These are phyloP conservation scores for Orbilia blumenaviensis DNA, from an alignment of 2,329 filamentous ascomycete species.

Conservation along the genomic window DNA sequence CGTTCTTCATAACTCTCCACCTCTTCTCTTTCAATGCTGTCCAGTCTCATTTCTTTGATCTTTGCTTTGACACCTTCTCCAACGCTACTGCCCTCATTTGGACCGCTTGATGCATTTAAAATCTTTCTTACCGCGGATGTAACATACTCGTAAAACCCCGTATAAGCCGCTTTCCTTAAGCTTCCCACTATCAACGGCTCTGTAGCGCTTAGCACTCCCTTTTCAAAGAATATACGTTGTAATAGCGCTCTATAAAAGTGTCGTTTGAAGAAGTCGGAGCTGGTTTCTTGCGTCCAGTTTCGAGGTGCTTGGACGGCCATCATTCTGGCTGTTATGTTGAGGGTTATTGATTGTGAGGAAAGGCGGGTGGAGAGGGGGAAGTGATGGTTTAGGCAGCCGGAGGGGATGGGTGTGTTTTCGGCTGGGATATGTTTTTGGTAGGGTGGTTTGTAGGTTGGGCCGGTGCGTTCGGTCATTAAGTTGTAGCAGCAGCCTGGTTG, in stretches of 20 bases:
- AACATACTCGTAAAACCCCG: constrained; percentile 78
- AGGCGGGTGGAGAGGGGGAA: constrained; percentile 82
- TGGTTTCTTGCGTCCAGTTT: constrained; percentile 87
- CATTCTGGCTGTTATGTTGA: constrained; percentile 97
- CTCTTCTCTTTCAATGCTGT: constrained; percentile 75
- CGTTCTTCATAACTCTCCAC: constrained; percentile 74
- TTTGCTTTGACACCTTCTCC: constrained; percentile 64
- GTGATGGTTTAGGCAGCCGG: constrained; percentile 82
- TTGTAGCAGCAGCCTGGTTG: constrained; percentile 94
- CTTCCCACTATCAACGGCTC: constrained; percentile 87
- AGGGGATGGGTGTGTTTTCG: constrained; percentile 67
- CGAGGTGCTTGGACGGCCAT: constrained; percentile 96
- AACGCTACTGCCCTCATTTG: constrained; percentile 70
- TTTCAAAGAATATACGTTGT: constrained; percentile 89
- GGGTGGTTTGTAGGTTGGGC: constrained; percentile 77
- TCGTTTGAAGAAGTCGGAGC: constrained; percentile 85
- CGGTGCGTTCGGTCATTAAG: constrained; percentile 86
- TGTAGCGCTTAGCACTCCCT: constrained; percentile 65
- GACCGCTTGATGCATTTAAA: constrained; percentile 60
- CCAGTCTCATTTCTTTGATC: constrained; percentile 62
- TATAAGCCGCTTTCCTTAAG: constrained; percentile 80
- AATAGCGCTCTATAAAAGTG: constrained; percentile 92
- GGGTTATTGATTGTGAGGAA: constrained; percentile 71
- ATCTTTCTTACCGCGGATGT: constrained; percentile 82
- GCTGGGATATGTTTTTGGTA: constrained; percentile 48